Evolutionary conservation across 352 stramenopile genomes (phyloP), one percentile per base, ranked within the genome.

Genomic region (Phytophthora macrochlamydospora): DNA sequence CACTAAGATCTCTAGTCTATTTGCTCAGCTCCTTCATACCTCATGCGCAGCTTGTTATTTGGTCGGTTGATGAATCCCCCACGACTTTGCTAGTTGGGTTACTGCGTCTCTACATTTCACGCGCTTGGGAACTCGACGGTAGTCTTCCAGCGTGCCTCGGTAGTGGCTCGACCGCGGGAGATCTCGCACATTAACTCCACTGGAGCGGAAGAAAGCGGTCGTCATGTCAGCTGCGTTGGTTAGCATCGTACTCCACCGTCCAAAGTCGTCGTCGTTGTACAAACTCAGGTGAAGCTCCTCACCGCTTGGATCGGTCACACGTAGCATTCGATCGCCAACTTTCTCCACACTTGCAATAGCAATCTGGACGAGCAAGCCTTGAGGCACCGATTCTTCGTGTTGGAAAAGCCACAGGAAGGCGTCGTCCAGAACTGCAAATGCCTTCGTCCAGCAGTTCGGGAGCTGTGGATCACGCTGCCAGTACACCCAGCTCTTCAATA

Each of bases 381-480:
- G 60, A 38, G 65, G 58, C 7, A 56, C 56, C 0, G 67, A 57
- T 43, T 85, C 78, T 30, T 77, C 69, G 30, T 65, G 66, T 51
- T 85, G 70, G 51, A 85, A 87, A 50, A 91, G 69, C 71, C 80
- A 84, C 48, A 91, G 55, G 56, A 89, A 87, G 2, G 66, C 69
- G 43, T 81, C 70, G 46, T 81, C 61, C 38, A 91, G 66, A 50
- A 89, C 79, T 4, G 62, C 78, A 51, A 83, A 91, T 7, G 88
- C 82, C 54, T 89, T 89, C 40, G 81, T 91, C 81, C 82, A 91
- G 67, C 81, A 87, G 56, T 77, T 24, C 31, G 63, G 65, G 42
- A 56, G 42, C 12, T 24, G 38, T 13, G 67, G 67, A 45, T 89
- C 76, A 24, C 82, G 79, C 63, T 89, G 78, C 82, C 82, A 91